Conservation (phyloP, 2,329 filamentous ascomycete genomes). For the Stachybotrys elegans region DNA sequence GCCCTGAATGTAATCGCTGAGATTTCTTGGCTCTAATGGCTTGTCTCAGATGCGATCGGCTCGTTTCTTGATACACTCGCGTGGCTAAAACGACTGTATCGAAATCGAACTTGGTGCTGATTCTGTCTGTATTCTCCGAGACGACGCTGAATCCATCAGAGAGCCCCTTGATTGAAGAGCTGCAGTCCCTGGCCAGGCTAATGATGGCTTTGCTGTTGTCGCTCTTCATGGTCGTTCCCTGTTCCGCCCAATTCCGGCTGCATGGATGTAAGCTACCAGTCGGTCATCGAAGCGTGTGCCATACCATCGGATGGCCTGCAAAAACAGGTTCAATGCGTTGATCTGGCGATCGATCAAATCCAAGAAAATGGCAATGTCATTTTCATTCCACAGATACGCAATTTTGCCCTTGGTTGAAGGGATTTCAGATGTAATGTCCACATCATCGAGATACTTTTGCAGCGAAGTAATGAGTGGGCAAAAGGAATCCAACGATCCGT, state of each 20-base stretch:
- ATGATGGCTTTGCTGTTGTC: background rate
- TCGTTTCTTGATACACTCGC: too few species aligned
- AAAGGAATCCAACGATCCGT: background rate
- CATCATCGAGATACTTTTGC: background rate
- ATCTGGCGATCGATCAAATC: background rate
- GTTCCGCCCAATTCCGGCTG: background rate
- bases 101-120: slow-evolving; percentile 1
- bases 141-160: background rate
- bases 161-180: background rate
- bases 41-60: too few species aligned
- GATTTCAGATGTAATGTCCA: background rate
- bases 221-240: background rate
- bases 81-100: too few species aligned
- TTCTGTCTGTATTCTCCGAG: background rate
- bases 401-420: background rate
- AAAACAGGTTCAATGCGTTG: background rate
- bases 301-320: background rate
- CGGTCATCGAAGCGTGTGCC: background rate
- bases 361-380: background rate
- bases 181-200: slow-evolving; percentile 1
- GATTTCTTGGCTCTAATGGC: too few species aligned
- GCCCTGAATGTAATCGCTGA: too few species aligned
- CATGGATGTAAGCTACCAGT: background rate
- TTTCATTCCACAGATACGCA: slow-evolving; percentile 1
- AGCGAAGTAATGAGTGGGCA: background rate